phyloP scores from a whole-genome alignment of 1,284 basidiomycete genomes.

The Tausonia pullulans region DNA sequence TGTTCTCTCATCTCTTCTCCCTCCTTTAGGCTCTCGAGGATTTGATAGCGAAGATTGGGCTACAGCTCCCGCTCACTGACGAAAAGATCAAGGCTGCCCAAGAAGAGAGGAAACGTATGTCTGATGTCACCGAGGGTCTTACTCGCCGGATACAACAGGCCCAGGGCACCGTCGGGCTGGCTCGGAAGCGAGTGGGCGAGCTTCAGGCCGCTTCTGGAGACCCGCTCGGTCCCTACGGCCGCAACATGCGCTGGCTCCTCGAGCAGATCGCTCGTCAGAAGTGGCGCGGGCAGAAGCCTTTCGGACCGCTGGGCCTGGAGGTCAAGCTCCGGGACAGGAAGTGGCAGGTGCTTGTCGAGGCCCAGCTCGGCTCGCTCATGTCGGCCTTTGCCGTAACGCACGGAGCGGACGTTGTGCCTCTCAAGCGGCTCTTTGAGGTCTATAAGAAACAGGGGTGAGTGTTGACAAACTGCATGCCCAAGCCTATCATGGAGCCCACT shows the following conservation, averaged over 20 bases:
- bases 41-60: background rate
- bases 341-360: slow-evolving; percentile 59
- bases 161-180: no score
- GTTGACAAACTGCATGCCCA: background rate
- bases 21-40: background rate
- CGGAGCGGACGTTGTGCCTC: slow-evolving; percentile 48
- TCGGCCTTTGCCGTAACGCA: slow-evolving; percentile 69
- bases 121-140: background rate
- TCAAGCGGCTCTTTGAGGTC: slow-evolving; percentile 51
- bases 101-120: background rate
- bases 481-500: background rate
- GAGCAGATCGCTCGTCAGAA: slow-evolving; percentile 43
- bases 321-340: slow-evolving; percentile 62
- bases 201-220: slow-evolving; percentile 28
- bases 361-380: slow-evolving; percentile 52
- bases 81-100: background rate
- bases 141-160: no score
- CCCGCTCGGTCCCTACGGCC: slow-evolving; percentile 42
- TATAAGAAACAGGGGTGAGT: background rate
- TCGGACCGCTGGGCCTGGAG: slow-evolving; percentile 75
- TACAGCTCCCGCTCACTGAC: background rate
- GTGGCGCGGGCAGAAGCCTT: slow-evolving; percentile 60
- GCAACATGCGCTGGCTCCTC: slow-evolving; percentile 37
- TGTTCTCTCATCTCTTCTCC: background rate
- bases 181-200: no score